Percentiles rank a stretch among this genome's conserved stretches.
phyloP scores from a whole-genome alignment of 768 basidiomycete species.

The Agaricus subrufescens region DNA sequence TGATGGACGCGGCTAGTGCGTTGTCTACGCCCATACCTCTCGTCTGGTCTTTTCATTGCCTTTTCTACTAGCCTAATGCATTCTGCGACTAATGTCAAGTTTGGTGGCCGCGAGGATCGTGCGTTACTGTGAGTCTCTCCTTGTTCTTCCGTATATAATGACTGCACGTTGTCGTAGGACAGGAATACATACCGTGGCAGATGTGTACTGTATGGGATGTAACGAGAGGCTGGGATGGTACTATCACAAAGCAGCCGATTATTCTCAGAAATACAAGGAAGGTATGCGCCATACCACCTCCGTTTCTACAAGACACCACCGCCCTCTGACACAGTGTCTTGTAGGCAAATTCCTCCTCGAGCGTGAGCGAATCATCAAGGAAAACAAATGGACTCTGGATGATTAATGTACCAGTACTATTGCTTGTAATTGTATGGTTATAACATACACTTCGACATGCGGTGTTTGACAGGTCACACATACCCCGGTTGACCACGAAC shows the following conservation, averaged over 20 bases:
- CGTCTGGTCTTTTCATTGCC: neutral
- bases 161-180: conserved; percentile 40
- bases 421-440: neutral
- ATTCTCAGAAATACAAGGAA: conserved; percentile 83
- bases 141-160: conserved; percentile 1
- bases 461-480: neutral
- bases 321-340: neutral
- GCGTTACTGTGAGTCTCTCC: conserved; percentile 50
- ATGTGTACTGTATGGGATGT: conserved; percentile 76
- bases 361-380: conserved; percentile 74
- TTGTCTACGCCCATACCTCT: conserved; percentile 12
- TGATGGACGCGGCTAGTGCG: conserved; percentile 78
- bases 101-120: conserved; percentile 72
- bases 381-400: conserved; percentile 74
- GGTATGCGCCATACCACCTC: conserved; percentile 35
- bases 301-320: neutral
- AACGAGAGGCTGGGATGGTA: conserved; percentile 79
- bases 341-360: conserved; percentile 80
- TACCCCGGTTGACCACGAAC: neutral
- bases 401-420: conserved; percentile 16
- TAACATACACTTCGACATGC: no score
- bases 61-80: conserved; percentile 59
- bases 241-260: conserved; percentile 75
- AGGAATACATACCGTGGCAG: conserved; percentile 77
- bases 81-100: conserved; percentile 69